Percentiles rank a stretch among this genome's conserved stretches.
phyloP scores from a whole-genome alignment of 176 grass and related monocot species.

The Aegilops tauschii region DNA sequence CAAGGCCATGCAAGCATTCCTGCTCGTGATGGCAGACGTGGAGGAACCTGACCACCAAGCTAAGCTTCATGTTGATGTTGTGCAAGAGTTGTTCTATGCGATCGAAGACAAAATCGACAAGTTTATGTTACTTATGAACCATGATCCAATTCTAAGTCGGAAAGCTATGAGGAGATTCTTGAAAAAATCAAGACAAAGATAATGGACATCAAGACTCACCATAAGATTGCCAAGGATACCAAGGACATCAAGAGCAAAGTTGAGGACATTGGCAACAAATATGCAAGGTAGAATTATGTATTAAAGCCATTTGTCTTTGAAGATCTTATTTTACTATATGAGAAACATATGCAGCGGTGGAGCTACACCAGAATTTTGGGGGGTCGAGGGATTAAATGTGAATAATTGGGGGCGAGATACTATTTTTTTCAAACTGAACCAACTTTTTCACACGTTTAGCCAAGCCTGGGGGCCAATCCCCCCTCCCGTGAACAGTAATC shows the following conservation, averaged over 20 bases:
- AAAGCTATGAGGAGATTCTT: not conserved
- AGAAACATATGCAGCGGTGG: too few species aligned
- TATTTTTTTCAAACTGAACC: too few species aligned
- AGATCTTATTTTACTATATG: not conserved
- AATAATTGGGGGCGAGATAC: too few species aligned
- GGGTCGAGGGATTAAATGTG: too few species aligned
- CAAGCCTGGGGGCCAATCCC: too few species aligned
- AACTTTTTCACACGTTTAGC: too few species aligned
- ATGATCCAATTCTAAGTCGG: not conserved
- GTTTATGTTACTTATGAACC: too few species aligned
- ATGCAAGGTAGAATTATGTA: not conserved
- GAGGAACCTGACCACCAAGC: not conserved
- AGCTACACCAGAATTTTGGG: too few species aligned
- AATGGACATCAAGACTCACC: not conserved
- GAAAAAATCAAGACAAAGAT: not conserved
- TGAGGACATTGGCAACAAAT: not conserved
- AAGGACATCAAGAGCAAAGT: not conserved
- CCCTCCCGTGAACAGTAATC: too few species aligned
- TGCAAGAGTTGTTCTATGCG: not conserved
- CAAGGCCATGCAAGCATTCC: too few species aligned
- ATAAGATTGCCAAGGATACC: not conserved
- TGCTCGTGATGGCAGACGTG: too few species aligned
- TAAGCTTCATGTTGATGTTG: not conserved
- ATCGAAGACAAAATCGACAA: too few species aligned
- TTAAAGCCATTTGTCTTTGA: not conserved